Percentiles rank a stretch among this genome's conserved stretches.
phyloP scores from a whole-genome alignment of 2,329 filamentous ascomycete genomes.

The Colletotrichum melonis region DNA sequence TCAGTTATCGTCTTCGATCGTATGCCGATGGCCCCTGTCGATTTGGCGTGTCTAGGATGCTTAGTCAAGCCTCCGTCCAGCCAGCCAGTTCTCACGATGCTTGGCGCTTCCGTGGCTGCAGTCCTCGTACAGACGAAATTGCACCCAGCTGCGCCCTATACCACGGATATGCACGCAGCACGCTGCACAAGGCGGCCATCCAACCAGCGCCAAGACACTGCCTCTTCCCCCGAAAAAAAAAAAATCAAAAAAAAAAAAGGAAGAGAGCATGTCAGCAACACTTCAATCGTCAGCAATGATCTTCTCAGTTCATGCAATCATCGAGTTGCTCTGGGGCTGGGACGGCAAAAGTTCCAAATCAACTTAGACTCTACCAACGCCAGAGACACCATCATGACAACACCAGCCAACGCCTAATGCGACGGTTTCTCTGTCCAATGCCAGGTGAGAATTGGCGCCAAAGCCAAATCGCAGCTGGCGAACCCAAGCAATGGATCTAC shows the following conservation, averaged over 20 bases:
- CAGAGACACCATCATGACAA: background rate
- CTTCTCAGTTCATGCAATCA: background rate
- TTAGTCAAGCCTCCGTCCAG: conserved; percentile 11
- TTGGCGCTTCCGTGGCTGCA: conserved; percentile 22
- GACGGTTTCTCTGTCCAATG: background rate
- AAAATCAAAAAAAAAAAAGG: background rate
- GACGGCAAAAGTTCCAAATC: background rate
- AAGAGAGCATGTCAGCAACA: background rate
- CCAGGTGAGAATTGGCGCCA: conserved; percentile 1
- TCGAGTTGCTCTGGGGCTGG: background rate
- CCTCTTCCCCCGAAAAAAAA: background rate
- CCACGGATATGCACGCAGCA: conserved; percentile 5
- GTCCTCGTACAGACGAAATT: conserved; percentile 33
- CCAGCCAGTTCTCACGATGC: conserved; percentile 19
- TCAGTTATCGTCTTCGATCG: background rate
- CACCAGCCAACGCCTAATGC: background rate
- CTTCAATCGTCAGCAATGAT: background rate
- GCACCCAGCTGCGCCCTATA: conserved; percentile 20
- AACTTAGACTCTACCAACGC: background rate
- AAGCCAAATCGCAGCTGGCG: conserved; percentile 6
- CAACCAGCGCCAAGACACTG: background rate
- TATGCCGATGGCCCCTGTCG: background rate
- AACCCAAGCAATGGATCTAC: conserved; percentile 25
- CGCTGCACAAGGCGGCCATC: background rate
- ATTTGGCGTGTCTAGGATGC: background rate